Evolutionary conservation across 306 rosid species (phyloP), one percentile per base, ranked within the genome.

Genomic region (Pterocarpus santalinus): DNA sequence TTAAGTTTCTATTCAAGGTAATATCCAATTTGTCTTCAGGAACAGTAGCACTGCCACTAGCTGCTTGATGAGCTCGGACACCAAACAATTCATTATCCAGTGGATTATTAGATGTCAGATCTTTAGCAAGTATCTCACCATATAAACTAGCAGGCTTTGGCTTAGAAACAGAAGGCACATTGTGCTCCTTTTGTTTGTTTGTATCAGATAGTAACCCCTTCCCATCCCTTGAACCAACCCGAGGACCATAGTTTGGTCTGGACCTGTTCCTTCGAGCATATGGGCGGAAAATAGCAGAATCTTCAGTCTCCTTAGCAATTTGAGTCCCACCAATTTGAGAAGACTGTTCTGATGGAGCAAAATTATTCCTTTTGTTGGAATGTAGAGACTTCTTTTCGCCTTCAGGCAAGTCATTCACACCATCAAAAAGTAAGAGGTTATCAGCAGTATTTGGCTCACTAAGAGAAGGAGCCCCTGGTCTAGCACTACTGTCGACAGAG

Each of bases 261-360:
- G 99, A 93, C 87, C 98, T 90, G 80, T 90, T 91, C 82, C 99
- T 91, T 84, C 99, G 97, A 55, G 97, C 94, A 87, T 96, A 96
- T 75, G 98, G 99, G 61, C 97, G 92, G 78, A 96, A 83, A 76
- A 96, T 89, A 44, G 98, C 95, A 10, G 95, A 96, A 83, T 96
- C 99, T 78, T 96, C 99, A 0, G 94, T 85, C 82, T 96, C 99
- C 89, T 94, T 96, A 70, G 90, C 87, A 85, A 91, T 94, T 73
- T 87, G 94, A 82, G 88, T 86, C 80, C 92, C 93, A 49, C 90
- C 98, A 90, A 93, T 86, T 79, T 85, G 94, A 43, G 97, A 96
- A 72, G 97, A 96, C 80, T 91, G 98, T 82, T 92, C 98, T 8
- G 97, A 94, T 81, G 88, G 97, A 86, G 87, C 84, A 68, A 89